Conservation (phyloP, 306 rosid species). For the Pyrus pyrifolia region DNA sequence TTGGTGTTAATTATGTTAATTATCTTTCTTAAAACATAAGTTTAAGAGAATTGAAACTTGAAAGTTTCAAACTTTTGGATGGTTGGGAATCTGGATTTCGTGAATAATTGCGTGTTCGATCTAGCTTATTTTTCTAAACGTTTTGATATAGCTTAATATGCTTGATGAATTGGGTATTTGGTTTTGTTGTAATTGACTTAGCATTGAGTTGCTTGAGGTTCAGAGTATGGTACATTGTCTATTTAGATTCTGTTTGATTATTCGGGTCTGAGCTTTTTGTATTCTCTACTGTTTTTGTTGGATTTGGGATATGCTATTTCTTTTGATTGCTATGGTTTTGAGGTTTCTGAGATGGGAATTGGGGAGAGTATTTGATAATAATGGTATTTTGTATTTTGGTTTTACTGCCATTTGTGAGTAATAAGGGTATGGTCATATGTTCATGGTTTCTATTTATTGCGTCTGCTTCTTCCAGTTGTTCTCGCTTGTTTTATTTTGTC, state of each 20-base stretch:
- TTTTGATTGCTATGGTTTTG: background rate
- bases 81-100: background rate
- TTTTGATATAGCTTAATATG: background rate
- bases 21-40: no score
- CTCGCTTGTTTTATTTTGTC: background rate
- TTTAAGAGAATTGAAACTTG: background rate
- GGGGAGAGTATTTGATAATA: background rate
- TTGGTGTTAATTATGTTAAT: background rate
- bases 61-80: background rate
- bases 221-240: background rate
- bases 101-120: background rate
- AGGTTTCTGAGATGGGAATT: background rate
- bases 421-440: no score
- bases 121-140: no score
- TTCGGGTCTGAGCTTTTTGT: background rate
- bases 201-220: background rate
- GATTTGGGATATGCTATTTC: background rate
- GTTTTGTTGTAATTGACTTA: background rate
- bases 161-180: slow-evolving; percentile 4
- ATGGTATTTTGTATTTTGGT: background rate
- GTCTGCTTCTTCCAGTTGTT: background rate
- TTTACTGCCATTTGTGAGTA: no score
- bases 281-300: background rate
- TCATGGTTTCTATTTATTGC: background rate
- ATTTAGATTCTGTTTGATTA: no score